Conservation (phyloP, 805 yeast genomes). For the Hanseniaspora jakobsenii region DNA sequence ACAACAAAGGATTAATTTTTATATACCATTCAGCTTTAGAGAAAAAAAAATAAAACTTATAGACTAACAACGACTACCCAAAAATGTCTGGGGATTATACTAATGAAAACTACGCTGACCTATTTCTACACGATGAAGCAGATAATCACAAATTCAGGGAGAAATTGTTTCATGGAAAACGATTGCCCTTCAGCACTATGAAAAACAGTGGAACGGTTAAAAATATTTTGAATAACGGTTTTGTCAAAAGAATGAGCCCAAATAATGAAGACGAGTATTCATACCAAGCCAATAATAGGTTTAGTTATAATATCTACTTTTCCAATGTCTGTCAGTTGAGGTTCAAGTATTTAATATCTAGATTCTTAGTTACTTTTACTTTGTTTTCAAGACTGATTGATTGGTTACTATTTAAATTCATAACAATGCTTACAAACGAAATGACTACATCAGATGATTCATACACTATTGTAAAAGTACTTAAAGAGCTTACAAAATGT, state of each 20-base stretch:
- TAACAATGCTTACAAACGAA: not conserved
- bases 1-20: too few species aligned
- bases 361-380: constrained; percentile 27
- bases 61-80: too few species aligned
- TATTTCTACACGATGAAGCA: not conserved
- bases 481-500: not conserved
- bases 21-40: too few species aligned
- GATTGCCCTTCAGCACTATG: not conserved
- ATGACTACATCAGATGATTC: not conserved
- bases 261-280: not conserved
- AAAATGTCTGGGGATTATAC: too few species aligned
- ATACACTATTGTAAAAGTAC: not conserved
- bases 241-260: constrained; percentile 1
- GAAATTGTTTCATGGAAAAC: not conserved
- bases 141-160: not conserved
- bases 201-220: constrained; percentile 7
- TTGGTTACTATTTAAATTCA: not conserved
- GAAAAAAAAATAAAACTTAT: too few species aligned
- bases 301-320: constrained; percentile 31
- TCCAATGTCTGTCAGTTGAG: constrained; percentile 33
- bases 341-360: constrained; percentile 30
- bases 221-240: constrained; percentile 4
- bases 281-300: constrained; percentile 17
- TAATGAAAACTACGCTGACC: not conserved
- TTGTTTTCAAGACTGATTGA: not conserved